Percentiles rank a stretch among this genome's conserved stretches.
These are phyloP conservation scores for Anthracocystis setariae DNA, from an alignment of 1,284 basidiomycete genomes.

Conservation along the genomic window DNA sequence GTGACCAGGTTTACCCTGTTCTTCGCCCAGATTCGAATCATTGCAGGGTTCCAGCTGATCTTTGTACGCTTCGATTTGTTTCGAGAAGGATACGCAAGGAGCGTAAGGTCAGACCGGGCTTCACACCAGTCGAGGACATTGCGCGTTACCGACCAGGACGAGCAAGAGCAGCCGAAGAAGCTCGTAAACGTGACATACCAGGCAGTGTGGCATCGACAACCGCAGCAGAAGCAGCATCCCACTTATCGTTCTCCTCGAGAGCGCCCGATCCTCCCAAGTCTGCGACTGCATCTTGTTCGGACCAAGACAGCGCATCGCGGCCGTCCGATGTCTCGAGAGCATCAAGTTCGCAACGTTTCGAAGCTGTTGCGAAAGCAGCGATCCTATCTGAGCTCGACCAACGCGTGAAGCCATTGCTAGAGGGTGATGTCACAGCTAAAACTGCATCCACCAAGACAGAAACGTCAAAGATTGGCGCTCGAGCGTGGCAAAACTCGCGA, in stretches of 20 bases:
- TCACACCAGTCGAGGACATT: slow-evolving; percentile 92
- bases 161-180: slow-evolving; percentile 36
- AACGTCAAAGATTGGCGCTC: not conserved
- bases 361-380: not conserved
- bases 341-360: not conserved
- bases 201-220: slow-evolving; percentile 7
- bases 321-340: slow-evolving; percentile 5
- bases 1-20: not conserved
- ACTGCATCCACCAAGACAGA: not conserved
- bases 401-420: not conserved
- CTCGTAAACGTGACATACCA: slow-evolving; percentile 16
- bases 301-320: slow-evolving; percentile 7
- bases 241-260: not conserved
- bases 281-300: not conserved
- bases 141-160: slow-evolving; percentile 75
- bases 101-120: slow-evolving; percentile 88
- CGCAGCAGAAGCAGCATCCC: not conserved
- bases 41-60: not conserved
- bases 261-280: not conserved
- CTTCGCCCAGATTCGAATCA: no score
- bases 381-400: slow-evolving; percentile 15
- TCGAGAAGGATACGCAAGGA: slow-evolving; percentile 81
- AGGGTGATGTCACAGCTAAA: not conserved
- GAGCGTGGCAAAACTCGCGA: slow-evolving; percentile 30
- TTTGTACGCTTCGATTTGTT: not conserved